phyloP scores from a whole-genome alignment of 495 filamentous ascomycete species.

The Letharia lupina region DNA sequence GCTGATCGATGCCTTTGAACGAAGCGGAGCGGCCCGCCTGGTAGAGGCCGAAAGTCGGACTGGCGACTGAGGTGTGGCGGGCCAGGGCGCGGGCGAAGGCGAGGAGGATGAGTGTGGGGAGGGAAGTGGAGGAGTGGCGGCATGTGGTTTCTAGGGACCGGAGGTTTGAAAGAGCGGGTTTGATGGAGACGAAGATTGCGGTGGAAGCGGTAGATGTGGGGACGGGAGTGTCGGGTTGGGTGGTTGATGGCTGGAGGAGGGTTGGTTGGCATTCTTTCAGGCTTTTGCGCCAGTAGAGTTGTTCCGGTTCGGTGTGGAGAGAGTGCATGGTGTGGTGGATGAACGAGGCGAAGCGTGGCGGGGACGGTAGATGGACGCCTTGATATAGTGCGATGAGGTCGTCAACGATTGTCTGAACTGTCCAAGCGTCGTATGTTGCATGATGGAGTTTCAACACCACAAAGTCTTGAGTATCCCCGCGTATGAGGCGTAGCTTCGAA shows the following conservation, averaged over 20 bases:
- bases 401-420: slow-evolving; percentile 28
- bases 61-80: slow-evolving; percentile 18
- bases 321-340: slow-evolving; percentile 16
- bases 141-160: slow-evolving; percentile 20
- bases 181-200: slow-evolving; percentile 5
- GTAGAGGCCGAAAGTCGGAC: slow-evolving; percentile 31
- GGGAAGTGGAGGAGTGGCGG: slow-evolving; percentile 21
- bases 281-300: slow-evolving; percentile 17
- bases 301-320: not conserved
- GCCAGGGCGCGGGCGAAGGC: slow-evolving; percentile 29
- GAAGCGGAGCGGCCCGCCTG: slow-evolving; percentile 31
- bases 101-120: slow-evolving; percentile 30
- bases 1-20: slow-evolving; percentile 23
- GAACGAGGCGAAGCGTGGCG: slow-evolving; percentile 24
- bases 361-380: slow-evolving; percentile 10
- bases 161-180: slow-evolving; percentile 5
- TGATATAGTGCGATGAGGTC: slow-evolving; percentile 29
- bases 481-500: slow-evolving; percentile 26
- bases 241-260: slow-evolving; percentile 2
- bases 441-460: slow-evolving; percentile 31
- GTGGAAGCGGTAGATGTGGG: not conserved
- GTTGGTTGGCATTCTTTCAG: slow-evolving; percentile 10
- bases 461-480: slow-evolving; percentile 24
- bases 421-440: slow-evolving; percentile 34
- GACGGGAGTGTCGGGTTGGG: not conserved